phyloP scores from a whole-genome alignment of 192 early-diverging fungal genomes.

The Phycomyces nitens region DNA sequence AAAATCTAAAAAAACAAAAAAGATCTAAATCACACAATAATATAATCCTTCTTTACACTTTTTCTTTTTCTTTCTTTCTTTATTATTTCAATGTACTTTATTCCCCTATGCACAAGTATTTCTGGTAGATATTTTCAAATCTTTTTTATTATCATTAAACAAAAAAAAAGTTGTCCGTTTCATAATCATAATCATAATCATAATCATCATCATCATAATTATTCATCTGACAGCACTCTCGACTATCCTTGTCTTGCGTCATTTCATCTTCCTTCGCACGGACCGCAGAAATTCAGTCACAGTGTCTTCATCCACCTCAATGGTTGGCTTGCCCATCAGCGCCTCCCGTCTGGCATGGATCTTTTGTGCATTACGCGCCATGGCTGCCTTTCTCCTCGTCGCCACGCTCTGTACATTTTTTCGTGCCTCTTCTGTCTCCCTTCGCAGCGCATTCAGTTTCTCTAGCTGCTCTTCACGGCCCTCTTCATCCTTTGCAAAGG shows the following conservation, averaged over 20 bases:
- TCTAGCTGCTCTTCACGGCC: constrained; percentile 58
- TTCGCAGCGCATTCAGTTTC: constrained; percentile 52
- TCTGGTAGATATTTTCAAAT: neutral
- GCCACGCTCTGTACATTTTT: constrained; percentile 39
- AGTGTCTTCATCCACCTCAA: constrained; percentile 17
- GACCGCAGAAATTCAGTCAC: constrained; percentile 12
- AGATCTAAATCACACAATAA: too few species aligned
- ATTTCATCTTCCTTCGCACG: constrained; percentile 10
- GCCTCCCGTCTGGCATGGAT: constrained; percentile 17
- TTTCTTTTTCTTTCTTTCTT: too few species aligned
- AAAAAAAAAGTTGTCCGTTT: neutral
- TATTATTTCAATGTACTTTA: neutral
- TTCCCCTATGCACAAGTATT: constrained; percentile 1
- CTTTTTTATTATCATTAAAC: too few species aligned
- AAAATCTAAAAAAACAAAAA: too few species aligned
- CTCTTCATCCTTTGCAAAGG: constrained; percentile 61
- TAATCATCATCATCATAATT: too few species aligned
- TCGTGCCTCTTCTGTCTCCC: constrained; percentile 44
- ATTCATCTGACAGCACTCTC: too few species aligned
- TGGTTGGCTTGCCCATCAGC: neutral
- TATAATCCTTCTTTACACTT: too few species aligned
- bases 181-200: too few species aligned
- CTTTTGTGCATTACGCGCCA: constrained; percentile 20
- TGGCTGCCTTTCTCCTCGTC: constrained; percentile 32
- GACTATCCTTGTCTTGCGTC: neutral